A percentile compares a stretch with the other conserved stretches of the same genome.
Conservation (phyloP, 2,329 filamentous ascomycete species). For the Xylaria sp. region DNA sequence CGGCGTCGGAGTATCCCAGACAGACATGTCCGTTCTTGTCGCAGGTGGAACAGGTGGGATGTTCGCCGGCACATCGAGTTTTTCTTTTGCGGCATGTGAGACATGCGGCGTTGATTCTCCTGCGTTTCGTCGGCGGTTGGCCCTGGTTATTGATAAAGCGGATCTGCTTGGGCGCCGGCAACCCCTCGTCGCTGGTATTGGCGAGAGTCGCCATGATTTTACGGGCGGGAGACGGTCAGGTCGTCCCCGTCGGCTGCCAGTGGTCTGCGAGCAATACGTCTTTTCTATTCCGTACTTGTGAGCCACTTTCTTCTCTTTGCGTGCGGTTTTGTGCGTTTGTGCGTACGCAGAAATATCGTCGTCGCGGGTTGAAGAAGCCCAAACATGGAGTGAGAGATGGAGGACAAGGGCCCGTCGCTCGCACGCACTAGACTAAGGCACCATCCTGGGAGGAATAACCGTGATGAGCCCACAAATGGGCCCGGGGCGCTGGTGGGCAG, state of each 20-base stretch:
- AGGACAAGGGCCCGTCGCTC: constrained; percentile 10
- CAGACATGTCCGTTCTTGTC: constrained; percentile 65
- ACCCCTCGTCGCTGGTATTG: constrained; percentile 34
- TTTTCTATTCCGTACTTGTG: too few relatives aligned
- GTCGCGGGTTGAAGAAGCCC: not conserved
- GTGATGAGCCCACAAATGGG: constrained; percentile 15
- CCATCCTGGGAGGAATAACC: constrained; percentile 17
- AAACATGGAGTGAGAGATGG: constrained; percentile 4
- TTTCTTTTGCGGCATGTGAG: constrained; percentile 71
- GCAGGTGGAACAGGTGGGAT: constrained; percentile 67
- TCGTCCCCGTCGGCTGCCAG: constrained; percentile 3
- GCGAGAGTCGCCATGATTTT: constrained; percentile 43
- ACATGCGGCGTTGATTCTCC: constrained; percentile 75
- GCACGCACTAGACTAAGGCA: constrained; percentile 14
- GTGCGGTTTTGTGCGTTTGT: not conserved
- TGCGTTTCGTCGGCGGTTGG: constrained; percentile 71
- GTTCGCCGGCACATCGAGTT: constrained; percentile 69
- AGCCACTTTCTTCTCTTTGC: too few relatives aligned
- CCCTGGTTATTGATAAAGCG: constrained; percentile 80
- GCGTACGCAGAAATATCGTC: not conserved
- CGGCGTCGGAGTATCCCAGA: constrained; percentile 57
- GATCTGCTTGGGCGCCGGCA: constrained; percentile 54
- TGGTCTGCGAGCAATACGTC: not conserved
- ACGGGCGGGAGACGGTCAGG: not conserved
- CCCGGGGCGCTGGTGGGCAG: constrained; percentile 13